Percentiles rank a stretch among this genome's conserved stretches.
phyloP scores from a whole-genome alignment of 179 eudicot species.

The Carnegiea gigantea region DNA sequence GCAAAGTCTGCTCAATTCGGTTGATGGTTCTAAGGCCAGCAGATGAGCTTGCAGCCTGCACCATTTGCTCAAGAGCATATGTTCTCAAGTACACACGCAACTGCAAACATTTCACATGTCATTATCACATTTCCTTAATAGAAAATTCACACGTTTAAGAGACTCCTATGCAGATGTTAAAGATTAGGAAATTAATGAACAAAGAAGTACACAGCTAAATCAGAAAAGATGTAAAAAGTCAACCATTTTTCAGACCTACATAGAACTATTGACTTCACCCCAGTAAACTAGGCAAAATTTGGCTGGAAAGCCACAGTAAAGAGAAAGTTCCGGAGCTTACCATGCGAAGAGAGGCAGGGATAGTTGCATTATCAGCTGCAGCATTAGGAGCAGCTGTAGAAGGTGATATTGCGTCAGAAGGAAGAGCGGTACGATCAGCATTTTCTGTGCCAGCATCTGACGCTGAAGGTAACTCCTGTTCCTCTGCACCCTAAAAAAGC shows the following conservation, averaged over 20 bases:
- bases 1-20: constrained; percentile 93
- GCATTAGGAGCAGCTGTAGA: constrained; percentile 50
- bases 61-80: constrained; percentile 96
- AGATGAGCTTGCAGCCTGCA: constrained; percentile 91
- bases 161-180: neutral
- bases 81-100: constrained; percentile 88
- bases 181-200: neutral
- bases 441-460: constrained; percentile 45
- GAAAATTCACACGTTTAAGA: neutral
- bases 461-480: constrained; percentile 43
- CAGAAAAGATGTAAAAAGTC: neutral
- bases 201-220: constrained; percentile 1
- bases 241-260: neutral
- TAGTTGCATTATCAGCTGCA: constrained; percentile 57
- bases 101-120: constrained; percentile 42
- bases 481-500: constrained; percentile 55
- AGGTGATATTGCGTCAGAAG: constrained; percentile 54
- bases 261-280: neutral
- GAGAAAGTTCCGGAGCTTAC: constrained; percentile 37
- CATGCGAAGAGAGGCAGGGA: constrained; percentile 80
- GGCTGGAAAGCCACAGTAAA: neutral
- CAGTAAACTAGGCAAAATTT: neutral
- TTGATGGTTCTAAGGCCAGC: constrained; percentile 96
- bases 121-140: neutral
- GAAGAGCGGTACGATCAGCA: constrained; percentile 37